A percentile compares a stretch with the other conserved stretches of the same genome.
These are phyloP conservation scores for Oxytropis ochrocephala DNA, from an alignment of 306 rosid genomes.

Conservation along the genomic window DNA sequence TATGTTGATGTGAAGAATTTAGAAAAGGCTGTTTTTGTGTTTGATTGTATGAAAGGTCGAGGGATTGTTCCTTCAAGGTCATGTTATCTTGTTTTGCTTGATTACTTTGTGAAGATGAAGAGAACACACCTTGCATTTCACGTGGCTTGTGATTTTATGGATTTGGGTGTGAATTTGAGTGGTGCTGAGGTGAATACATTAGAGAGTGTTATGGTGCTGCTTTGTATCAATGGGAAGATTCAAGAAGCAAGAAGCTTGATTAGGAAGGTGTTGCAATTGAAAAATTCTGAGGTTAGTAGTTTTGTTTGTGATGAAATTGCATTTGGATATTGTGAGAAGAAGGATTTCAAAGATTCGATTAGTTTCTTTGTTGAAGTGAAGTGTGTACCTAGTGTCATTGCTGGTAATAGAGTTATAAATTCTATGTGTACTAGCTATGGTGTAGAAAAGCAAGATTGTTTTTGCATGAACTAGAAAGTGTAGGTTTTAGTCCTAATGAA, in stretches of 20 bases:
- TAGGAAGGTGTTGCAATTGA: conserved; percentile 44
- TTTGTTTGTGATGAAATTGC: conserved; percentile 58
- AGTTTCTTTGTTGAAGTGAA: conserved; percentile 61
- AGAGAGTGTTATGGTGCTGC: conserved; percentile 52
- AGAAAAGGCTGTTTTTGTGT: conserved; percentile 48
- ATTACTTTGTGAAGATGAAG: conserved; percentile 43
- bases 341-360: conserved; percentile 67
- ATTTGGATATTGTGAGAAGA: conserved; percentile 79
- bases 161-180: conserved; percentile 28
- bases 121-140: conserved; percentile 33
- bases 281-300: conserved; percentile 32
- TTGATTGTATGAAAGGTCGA: conserved; percentile 35
- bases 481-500: conserved; percentile 66
- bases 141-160: conserved; percentile 50
- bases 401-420: conserved; percentile 61
- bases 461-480: conserved; percentile 45
- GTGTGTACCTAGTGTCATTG: conserved; percentile 43
- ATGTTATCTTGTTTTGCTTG: conserved; percentile 38
- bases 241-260: conserved; percentile 70
- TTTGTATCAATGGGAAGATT: conserved; percentile 57
- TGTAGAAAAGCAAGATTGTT: conserved; percentile 41
- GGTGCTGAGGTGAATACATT: conserved; percentile 35
- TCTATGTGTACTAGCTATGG: conserved; percentile 53
- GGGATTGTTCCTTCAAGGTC: conserved; percentile 38
- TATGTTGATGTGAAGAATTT: conserved; percentile 44